Evolutionary conservation across 441 rosid genomes (phyloP).

Genomic region (Erysimum pusillum): DNA sequence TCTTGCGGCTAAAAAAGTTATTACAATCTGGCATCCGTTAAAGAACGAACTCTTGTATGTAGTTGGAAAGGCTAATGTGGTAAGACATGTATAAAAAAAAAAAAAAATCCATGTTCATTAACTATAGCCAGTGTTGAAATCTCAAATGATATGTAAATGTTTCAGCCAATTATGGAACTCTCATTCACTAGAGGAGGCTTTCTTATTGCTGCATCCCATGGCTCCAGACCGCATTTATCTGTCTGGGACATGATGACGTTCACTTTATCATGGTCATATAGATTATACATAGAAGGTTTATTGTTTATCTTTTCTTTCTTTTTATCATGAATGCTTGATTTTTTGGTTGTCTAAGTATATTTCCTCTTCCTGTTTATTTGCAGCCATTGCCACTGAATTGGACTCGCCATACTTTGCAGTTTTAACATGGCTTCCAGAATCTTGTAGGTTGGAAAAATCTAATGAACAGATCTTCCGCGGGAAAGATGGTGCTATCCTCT

Average conservation of each 20-base stretch:
- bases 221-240: background rate
- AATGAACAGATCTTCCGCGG: slow-evolving; percentile 46
- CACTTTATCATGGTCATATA: slow-evolving; percentile 21
- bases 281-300: slow-evolving; percentile 12
- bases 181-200: slow-evolving; percentile 18
- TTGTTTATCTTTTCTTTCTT: background rate
- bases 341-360: background rate
- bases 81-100: slow-evolving; percentile 35
- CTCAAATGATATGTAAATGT: background rate
- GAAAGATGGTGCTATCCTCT: slow-evolving; percentile 65
- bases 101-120: slow-evolving; percentile 1
- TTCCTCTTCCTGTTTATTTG: slow-evolving; percentile 20
- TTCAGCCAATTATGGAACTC: slow-evolving; percentile 23
- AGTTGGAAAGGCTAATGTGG: slow-evolving; percentile 69
- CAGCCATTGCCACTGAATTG: slow-evolving; percentile 65
- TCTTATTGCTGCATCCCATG: slow-evolving; percentile 19
- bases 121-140: background rate
- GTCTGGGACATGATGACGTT: slow-evolving; percentile 23
- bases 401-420: slow-evolving; percentile 60
- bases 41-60: slow-evolving; percentile 72
- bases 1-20: slow-evolving; percentile 75
- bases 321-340: background rate
- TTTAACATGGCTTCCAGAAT: slow-evolving; percentile 55
- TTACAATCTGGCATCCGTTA: slow-evolving; percentile 83
- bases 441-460: slow-evolving; percentile 40